phyloP scores from a whole-genome alignment of 331 rosid genomes.

The Malus hybrid region DNA sequence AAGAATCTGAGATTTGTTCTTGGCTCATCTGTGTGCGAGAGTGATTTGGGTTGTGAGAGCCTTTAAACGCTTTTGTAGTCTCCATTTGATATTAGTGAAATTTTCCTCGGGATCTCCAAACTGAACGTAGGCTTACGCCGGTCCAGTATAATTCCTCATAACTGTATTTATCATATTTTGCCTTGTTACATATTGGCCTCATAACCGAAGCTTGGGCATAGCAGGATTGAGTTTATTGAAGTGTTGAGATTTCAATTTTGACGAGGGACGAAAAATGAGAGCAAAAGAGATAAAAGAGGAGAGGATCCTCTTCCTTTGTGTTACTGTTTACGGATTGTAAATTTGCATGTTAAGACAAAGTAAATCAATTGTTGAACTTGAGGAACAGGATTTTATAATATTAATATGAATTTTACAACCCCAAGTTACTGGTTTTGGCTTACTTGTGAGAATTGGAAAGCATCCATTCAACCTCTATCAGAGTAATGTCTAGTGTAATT shows the following conservation, averaged over 20 bases:
- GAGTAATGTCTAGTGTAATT: background rate
- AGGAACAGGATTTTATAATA: background rate
- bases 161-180: no score
- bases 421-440: background rate
- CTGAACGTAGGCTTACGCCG: no score
- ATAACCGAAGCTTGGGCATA: no score
- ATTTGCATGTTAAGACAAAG: background rate
- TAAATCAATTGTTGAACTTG: background rate
- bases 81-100: no score
- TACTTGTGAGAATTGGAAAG: background rate
- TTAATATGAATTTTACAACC: background rate
- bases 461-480: background rate
- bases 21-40: no score
- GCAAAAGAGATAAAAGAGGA: background rate
- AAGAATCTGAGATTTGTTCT: no score
- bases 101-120: no score
- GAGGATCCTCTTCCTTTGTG: background rate
- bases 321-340: background rate
- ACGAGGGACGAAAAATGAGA: background rate
- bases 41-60: no score
- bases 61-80: no score
- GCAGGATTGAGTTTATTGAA: background rate
- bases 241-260: background rate
- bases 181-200: no score
- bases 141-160: no score